Percentiles rank a stretch among this genome's conserved stretches.
phyloP scores from a whole-genome alignment of 192 early-diverging fungal genomes.

The Fimicolochytrium jonesii region DNA sequence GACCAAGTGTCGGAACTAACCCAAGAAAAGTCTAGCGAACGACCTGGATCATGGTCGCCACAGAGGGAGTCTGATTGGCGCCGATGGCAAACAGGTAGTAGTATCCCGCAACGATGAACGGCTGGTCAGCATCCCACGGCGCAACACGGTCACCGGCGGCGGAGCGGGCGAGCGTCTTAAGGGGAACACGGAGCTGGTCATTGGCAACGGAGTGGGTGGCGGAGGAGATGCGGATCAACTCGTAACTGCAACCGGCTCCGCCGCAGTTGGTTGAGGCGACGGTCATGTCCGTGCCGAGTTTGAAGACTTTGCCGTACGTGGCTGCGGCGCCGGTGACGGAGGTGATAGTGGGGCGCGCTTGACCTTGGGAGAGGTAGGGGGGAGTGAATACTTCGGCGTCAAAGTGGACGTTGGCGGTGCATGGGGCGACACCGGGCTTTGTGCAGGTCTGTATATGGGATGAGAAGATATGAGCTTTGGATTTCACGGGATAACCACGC shows the following conservation, averaged over 20 bases:
- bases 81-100: conserved; percentile 6
- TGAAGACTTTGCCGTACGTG: neutral
- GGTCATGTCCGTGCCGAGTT: neutral
- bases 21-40: no score
- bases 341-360: neutral
- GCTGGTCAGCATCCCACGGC: no score
- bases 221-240: neutral
- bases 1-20: no score
- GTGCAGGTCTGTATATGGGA: neutral
- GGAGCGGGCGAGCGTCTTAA: no score
- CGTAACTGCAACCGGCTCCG: neutral
- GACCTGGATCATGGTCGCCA: neutral
- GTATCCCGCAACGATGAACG: conserved; percentile 2
- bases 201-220: conserved; percentile 3
- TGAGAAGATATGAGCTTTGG: no score
- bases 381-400: conserved; percentile 7
- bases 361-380: neutral
- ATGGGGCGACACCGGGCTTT: neutral
- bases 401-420: neutral
- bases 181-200: neutral
- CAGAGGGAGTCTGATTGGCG: neutral
- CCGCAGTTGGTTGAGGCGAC: neutral
- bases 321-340: neutral
- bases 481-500: no score
- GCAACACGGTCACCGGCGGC: no score